Base-by-base conservation (phyloP, 208 protist species). In the Leishmania tropica region DNA sequence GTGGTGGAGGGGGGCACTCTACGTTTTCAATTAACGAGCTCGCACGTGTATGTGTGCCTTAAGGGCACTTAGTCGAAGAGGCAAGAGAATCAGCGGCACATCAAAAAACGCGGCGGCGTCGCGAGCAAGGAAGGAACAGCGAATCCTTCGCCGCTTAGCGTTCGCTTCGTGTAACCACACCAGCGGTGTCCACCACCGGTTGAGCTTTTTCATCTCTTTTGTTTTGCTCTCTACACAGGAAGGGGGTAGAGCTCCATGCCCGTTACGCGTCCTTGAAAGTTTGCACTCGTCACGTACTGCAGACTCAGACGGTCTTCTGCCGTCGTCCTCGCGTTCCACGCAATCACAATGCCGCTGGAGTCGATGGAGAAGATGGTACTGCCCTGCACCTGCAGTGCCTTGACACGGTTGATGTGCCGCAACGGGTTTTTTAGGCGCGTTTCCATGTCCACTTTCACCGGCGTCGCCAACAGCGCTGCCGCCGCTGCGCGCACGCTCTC, bases 201-300 rank as follows among this genome's bases (percentile, higher is more conserved):
- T 54, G 13, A 62, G 60, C 2, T 24, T 51, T 62, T 11, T 37
- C 10, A 3, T 54, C 48, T 54, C 42, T 17, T 11, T 60, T 35
- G n/a, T 45, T 73, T 54, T 1, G 24, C 21, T 51, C 15, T 74
- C 17, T 75, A 53, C 48, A 35, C 53, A 51, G 11, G 91, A 11
- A 72, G 81, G 68, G 76, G 78, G 42, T 80, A 83, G 28, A 83
- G 67, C 65, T 80, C 80, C 87, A 94, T 91, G 21, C 85, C 88
- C 8, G 91, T 96, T 2, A 89, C 87, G 31, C 93, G 88, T 19
- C 93, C 93, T 31, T 92, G 87, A 75, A 91, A 96, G 80, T 96
- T 96, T 19, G 91, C 93, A 54, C 91, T 95, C 24, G 84, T 88
- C 42, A 93, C 76, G 78, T 91, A 95, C 31, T 62, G 24, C 56